Percentiles rank a stretch among this genome's conserved stretches.
phyloP scores from a whole-genome alignment of 2,329 filamentous ascomycete species.

The Trichoderma sp. region DNA sequence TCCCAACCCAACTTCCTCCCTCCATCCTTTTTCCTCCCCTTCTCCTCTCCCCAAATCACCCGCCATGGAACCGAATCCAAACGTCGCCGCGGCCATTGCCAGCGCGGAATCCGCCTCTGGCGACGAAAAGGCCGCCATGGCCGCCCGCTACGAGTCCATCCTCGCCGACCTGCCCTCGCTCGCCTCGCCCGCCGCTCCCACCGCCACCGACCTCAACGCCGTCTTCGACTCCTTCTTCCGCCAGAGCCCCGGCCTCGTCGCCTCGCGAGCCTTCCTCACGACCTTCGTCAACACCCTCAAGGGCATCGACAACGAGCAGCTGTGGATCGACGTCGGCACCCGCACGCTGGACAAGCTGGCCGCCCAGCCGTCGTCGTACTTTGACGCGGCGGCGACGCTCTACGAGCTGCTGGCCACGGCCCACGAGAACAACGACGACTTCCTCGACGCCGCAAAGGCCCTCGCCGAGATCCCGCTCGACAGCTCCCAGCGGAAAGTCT shows the following conservation, averaged over 20 bases:
- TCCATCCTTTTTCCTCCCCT: not conserved
- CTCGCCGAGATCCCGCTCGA: constrained; percentile 87
- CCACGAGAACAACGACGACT: constrained; percentile 82
- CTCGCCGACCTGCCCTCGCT: constrained; percentile 48
- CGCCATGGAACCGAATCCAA: constrained; percentile 44
- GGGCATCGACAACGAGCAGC: constrained; percentile 60
- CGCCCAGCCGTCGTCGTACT: constrained; percentile 66
- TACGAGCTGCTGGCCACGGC: constrained; percentile 81
- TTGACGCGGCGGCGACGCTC: constrained; percentile 80
- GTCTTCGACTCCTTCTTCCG: constrained; percentile 68
- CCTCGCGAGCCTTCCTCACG: constrained; percentile 69
- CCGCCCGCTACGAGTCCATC: constrained; percentile 49
- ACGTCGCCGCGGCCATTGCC: constrained; percentile 50
- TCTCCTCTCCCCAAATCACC: constrained; percentile 41
- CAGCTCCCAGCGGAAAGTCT: constrained; percentile 80
- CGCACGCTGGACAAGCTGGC: constrained; percentile 69
- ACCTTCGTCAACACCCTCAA: constrained; percentile 67
- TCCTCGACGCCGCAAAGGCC: constrained; percentile 71
- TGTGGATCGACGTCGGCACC: constrained; percentile 74
- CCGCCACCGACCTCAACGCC: constrained; percentile 62
- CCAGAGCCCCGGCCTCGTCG: constrained; percentile 74
- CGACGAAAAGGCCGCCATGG: constrained; percentile 43
- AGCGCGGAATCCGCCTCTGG: constrained; percentile 42
- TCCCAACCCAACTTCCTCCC: not conserved
- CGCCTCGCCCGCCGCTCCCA: constrained; percentile 44